Percentiles rank a stretch among this genome's conserved stretches.
Conservation (phyloP, 2,329 filamentous ascomycete species). For the Colletotrichum sp. region DNA sequence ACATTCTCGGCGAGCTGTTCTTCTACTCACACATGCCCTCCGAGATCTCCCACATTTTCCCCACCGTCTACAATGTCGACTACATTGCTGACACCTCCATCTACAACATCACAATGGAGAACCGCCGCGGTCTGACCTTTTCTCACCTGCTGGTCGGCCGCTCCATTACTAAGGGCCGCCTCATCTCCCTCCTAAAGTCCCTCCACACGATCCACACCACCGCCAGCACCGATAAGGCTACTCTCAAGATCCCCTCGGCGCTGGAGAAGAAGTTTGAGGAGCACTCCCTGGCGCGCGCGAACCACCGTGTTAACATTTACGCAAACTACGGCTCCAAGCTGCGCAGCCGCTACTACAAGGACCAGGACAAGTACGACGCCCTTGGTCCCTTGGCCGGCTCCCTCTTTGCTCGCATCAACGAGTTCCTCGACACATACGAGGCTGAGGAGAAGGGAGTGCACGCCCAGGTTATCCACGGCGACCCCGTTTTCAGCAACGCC, state of each 20-base stretch:
- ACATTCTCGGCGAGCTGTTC: conserved; percentile 35
- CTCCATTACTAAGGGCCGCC: conserved; percentile 32
- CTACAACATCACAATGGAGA: conserved; percentile 34
- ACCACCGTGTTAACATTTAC: conserved; percentile 30
- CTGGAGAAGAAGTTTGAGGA: conserved; percentile 27
- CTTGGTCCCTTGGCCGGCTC: conserved; percentile 27
- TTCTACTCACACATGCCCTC: conserved; percentile 35
- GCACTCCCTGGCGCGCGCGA: conserved; percentile 23
- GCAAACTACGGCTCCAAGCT: conserved; percentile 30
- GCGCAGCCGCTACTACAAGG: conserved; percentile 24
- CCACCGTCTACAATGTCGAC: conserved; percentile 29
- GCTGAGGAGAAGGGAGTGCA: conserved; percentile 30
- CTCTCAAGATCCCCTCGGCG: conserved; percentile 25
- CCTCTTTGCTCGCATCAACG: conserved; percentile 29
- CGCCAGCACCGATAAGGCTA: conserved; percentile 21
- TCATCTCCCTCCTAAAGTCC: conserved; percentile 26
- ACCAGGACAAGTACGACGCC: conserved; percentile 26
- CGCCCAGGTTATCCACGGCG: conserved; percentile 31
- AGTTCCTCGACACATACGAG: conserved; percentile 34
- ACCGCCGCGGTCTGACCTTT: conserved; percentile 30
- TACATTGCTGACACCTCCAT: conserved; percentile 28
- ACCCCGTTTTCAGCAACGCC: conserved; percentile 35
- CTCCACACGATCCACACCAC: conserved; percentile 29
- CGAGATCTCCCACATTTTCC: conserved; percentile 26
- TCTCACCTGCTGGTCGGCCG: conserved; percentile 34